phyloP scores from a whole-genome alignment of 202 grass and related monocot genomes.

The Miscanthus sacchariflorus region DNA sequence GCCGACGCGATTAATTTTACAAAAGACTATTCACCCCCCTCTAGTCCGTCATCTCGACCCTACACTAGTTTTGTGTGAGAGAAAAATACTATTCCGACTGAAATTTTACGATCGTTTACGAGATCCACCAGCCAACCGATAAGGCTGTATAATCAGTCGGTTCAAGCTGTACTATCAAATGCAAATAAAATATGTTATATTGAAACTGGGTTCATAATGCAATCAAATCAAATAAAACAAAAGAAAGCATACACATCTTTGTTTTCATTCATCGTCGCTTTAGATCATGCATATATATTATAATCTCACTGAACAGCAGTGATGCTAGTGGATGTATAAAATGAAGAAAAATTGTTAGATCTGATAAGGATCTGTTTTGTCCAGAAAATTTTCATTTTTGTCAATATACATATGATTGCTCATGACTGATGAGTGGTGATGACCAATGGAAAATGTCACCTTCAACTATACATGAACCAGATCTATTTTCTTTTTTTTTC shows the following conservation, averaged over 20 bases:
- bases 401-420: constrained; percentile 17
- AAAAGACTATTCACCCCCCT: too few species aligned
- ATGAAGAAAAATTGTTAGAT: neutral
- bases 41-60: too few species aligned
- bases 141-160: too few species aligned
- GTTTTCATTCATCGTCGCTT: neutral
- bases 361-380: neutral
- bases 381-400: neutral
- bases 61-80: too few species aligned
- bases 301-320: neutral
- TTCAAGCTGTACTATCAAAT: neutral
- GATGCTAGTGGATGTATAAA: neutral
- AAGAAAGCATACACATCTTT: neutral
- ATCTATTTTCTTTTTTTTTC: neutral
- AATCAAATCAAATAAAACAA: neutral
- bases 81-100: too few species aligned
- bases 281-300: neutral
- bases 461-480: neutral
- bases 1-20: too few species aligned
- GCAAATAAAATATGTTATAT: constrained; percentile 18
- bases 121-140: too few species aligned
- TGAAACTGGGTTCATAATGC: neutral
- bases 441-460: neutral
- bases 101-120: too few species aligned
- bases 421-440: neutral